Evolutionary conservation across 129 eudicot genomes (phyloP), one percentile per base, ranked within the genome.

Genomic region (Artemisia argyi): DNA sequence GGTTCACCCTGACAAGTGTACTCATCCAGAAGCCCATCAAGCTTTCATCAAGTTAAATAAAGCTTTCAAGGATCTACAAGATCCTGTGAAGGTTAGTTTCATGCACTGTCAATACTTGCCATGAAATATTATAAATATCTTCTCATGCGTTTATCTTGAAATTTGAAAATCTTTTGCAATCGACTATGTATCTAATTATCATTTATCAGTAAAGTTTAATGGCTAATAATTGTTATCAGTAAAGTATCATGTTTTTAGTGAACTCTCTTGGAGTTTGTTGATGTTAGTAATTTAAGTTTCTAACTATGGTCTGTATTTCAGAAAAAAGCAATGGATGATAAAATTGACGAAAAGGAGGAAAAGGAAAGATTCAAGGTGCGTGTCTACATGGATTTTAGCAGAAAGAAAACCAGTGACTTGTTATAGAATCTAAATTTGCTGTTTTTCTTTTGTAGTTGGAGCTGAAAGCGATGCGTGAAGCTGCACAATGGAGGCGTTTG

Each of bases 1-100:
- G 97, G 97, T 94, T 77, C 99, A 94, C 77, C 99, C 99, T 22
- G 99, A 94, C 87, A 94, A 94, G 67, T 90, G 97, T 70, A 56
- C 97, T 81, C 99, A 94, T 82, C 99, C 99, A 42, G 89, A 94
- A 85, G 99, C 99, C 80, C 87, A 86, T 62, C 91, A 94, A 84
- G 99, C 97, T 15, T 94, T 94, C 20, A 78, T 94, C 47, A 90
- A 88, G 76, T 64, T 94, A 76, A 94, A 94, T 80, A 94, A 90
- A 80, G 97, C 97, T 74, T 94, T 88, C 67, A 94, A 94, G 80
- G 99, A 94, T 79, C 80, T 94, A 30, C 99, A 90, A 81, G 96
- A 94, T 83, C 93, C 96, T 10, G 90, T 84, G 51, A 94, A 90
- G 89, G 98, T 94, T 47, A 80, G 71, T 74, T 54, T 69, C 44